A percentile compares a stretch with the other conserved stretches of the same genome.
phyloP scores from a whole-genome alignment of 2,329 filamentous ascomycete species.

The Aspergillus tubingensis region DNA sequence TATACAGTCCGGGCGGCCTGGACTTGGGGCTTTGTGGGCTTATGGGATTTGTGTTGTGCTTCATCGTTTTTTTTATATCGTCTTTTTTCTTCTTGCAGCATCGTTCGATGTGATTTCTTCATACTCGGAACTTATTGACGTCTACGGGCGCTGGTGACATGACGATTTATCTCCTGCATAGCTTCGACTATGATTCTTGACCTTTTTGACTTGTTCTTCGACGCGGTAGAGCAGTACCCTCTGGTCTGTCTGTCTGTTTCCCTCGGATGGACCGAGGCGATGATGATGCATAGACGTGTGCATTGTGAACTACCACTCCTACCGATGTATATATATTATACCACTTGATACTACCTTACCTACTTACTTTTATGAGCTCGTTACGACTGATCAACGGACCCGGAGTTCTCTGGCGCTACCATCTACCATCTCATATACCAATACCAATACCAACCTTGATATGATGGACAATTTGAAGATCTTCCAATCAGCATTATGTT shows the following conservation, averaged over 20 bases:
- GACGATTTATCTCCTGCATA: slow-evolving; percentile 1
- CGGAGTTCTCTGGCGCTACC: not conserved
- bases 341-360: not conserved
- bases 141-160: slow-evolving; percentile 7
- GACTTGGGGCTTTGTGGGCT: not conserved
- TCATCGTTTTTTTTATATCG: not conserved
- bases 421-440: too few relatives aligned
- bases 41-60: not conserved
- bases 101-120: slow-evolving; percentile 3
- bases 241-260: too few relatives aligned
- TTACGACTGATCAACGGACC: not conserved
- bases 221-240: not conserved
- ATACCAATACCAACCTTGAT: too few relatives aligned
- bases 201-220: not conserved
- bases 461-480: too few relatives aligned
- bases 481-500: too few relatives aligned
- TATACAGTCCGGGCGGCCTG: not conserved
- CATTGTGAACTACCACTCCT: not conserved
- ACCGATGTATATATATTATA: not conserved
- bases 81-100: not conserved
- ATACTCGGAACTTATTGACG: slow-evolving; percentile 6
- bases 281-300: not conserved
- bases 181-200: not conserved
- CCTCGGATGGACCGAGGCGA: not conserved
- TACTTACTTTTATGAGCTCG: not conserved